phyloP scores from a whole-genome alignment of 129 eudicot species.

The Ambrosia trifida region DNA sequence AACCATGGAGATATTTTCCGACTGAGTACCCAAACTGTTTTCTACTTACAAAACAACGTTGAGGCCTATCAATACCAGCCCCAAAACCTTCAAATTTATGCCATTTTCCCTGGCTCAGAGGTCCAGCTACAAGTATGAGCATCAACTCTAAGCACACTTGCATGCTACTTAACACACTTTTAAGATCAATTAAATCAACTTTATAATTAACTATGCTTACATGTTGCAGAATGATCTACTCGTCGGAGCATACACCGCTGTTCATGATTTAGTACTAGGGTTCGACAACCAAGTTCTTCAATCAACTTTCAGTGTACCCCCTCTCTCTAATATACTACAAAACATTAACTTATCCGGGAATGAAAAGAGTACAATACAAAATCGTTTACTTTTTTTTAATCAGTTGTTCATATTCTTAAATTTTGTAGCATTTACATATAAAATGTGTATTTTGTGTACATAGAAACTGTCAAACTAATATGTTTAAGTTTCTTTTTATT shows the following conservation, averaged over 20 bases:
- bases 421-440: too few species aligned
- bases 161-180: neutral
- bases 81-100: constrained; percentile 60
- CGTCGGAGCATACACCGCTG: constrained; percentile 44
- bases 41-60: constrained; percentile 62
- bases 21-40: constrained; percentile 50
- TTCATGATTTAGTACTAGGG: constrained; percentile 68
- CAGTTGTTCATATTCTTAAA: too few species aligned
- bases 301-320: constrained; percentile 56
- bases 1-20: constrained; percentile 59
- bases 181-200: neutral
- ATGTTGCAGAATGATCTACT: constrained; percentile 46
- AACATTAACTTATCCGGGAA: too few species aligned
- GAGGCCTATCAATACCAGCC: constrained; percentile 31
- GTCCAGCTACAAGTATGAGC: constrained; percentile 40
- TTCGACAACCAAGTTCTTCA: constrained; percentile 63
- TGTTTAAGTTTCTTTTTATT: too few species aligned
- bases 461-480: too few species aligned
- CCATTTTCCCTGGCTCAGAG: constrained; percentile 52
- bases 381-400: too few species aligned
- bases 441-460: too few species aligned
- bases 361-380: too few species aligned
- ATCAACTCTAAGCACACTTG: neutral
- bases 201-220: neutral
- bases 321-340: neutral